Evolutionary conservation across 2,329 filamentous ascomycete species (phyloP).

Genomic region (Trichoderma brevicompactum): DNA sequence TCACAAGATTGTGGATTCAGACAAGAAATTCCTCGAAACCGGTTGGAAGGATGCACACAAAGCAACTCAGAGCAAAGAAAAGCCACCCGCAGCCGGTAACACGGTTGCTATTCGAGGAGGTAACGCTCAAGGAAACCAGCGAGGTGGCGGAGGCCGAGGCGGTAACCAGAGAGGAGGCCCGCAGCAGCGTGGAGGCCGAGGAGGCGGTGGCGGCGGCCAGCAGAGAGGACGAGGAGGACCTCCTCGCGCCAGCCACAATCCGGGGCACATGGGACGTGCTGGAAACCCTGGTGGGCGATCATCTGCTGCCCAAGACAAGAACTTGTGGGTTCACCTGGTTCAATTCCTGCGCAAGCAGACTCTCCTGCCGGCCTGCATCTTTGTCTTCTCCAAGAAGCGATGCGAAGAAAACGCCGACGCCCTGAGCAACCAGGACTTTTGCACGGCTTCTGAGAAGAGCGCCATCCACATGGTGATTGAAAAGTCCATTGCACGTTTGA

Average conservation of each 20-base stretch:
- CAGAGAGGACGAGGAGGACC: slow-evolving; percentile 58
- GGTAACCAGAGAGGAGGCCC: slow-evolving; percentile 47
- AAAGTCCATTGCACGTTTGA: slow-evolving; percentile 87
- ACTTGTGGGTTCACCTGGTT: slow-evolving; percentile 94
- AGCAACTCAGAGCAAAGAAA: slow-evolving; percentile 80
- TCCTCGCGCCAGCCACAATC: slow-evolving; percentile 63
- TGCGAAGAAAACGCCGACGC: slow-evolving; percentile 98
- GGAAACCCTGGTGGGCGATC: slow-evolving; percentile 85
- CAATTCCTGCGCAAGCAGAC: slow-evolving; percentile 86
- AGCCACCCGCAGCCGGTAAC: slow-evolving; percentile 56
- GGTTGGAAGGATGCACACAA: slow-evolving; percentile 95
- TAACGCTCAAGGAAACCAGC: slow-evolving; percentile 39
- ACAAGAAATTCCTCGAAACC: slow-evolving; percentile 88
- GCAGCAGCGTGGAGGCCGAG: slow-evolving; percentile 51
- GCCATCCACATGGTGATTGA: slow-evolving; percentile 97
- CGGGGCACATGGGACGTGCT: slow-evolving; percentile 87
- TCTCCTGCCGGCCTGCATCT: slow-evolving; percentile 90
- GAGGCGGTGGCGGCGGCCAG: slow-evolving; percentile 55
- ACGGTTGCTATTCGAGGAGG: slow-evolving; percentile 46
- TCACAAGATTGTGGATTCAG: slow-evolving; percentile 90
- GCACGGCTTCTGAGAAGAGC: slow-evolving; percentile 91
- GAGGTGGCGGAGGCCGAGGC: slow-evolving; percentile 51
- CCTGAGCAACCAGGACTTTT: slow-evolving; percentile 92
- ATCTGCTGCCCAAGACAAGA: slow-evolving; percentile 91
- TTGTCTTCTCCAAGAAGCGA: slow-evolving; percentile 97